Percentiles rank a stretch among this genome's conserved stretches.
These are phyloP conservation scores for Acer saccharum DNA, from an alignment of 345 rosid genomes.

Conservation along the genomic window DNA sequence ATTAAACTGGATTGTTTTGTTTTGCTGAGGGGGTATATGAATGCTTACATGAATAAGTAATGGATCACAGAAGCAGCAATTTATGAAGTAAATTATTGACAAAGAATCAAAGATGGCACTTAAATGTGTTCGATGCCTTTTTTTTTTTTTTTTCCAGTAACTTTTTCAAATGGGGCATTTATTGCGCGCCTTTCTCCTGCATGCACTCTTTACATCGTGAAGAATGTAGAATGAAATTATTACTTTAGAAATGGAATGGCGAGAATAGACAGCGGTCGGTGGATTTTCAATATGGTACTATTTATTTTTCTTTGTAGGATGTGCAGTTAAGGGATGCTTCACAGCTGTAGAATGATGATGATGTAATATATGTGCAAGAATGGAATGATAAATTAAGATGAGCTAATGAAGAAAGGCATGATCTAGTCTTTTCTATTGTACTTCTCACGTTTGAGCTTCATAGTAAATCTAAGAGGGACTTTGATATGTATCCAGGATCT, in stretches of 20 bases:
- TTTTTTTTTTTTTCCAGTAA: no score
- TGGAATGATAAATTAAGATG: not conserved
- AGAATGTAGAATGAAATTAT: not conserved
- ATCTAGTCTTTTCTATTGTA: not conserved
- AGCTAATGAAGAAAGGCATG: not conserved
- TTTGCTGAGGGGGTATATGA: not conserved
- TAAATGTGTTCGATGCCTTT: not conserved
- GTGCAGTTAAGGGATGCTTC: conserved; percentile 3
- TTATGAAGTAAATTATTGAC: not conserved
- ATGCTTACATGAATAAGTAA: not conserved
- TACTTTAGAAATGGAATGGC: not conserved
- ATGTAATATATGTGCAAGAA: not conserved
- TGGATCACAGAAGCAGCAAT: not conserved
- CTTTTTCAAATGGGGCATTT: not conserved
- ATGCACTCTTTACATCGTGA: not conserved
- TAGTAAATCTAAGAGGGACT: not conserved
- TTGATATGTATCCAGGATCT: not conserved
- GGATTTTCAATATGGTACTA: not conserved
- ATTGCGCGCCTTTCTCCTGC: not conserved
- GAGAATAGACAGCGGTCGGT: not conserved
- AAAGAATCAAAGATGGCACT: not conserved
- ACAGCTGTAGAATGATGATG: not conserved
- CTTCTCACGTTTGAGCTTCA: not conserved
- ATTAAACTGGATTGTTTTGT: not conserved
- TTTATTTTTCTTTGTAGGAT: not conserved